Percentiles rank a stretch among this genome's conserved stretches.
phyloP scores from a whole-genome alignment of 306 rosid species.

The Boehmeria nivea region DNA sequence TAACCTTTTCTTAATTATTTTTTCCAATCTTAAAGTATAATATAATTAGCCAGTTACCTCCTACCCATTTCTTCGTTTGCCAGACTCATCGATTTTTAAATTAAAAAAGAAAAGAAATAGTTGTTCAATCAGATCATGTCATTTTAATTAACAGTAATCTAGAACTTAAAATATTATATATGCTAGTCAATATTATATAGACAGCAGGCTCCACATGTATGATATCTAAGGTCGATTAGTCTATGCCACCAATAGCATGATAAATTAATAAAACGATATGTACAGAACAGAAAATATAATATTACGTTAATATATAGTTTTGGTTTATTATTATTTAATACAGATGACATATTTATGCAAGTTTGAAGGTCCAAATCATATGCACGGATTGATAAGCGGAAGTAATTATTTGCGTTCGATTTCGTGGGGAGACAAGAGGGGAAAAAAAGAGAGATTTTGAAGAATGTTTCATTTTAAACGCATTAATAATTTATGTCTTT shows the following conservation, averaged over 20 bases:
- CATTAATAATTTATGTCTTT: no score
- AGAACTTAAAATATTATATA: constrained; percentile 14
- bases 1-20: constrained; percentile 11
- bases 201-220: constrained; percentile 27
- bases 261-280: not conserved
- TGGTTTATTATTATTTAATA: no score
- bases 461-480: no score
- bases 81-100: not conserved
- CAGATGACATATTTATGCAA: no score
- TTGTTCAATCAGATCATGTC: constrained; percentile 36
- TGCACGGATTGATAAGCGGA: no score
- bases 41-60: constrained; percentile 5
- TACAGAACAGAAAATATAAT: not conserved
- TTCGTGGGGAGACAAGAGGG: no score
- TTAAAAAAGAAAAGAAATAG: not conserved
- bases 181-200: not conserved
- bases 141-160: constrained; percentile 24
- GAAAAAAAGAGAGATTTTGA: no score
- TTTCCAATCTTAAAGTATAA: constrained; percentile 9
- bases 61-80: constrained; percentile 1
- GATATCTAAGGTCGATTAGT: constrained; percentile 6
- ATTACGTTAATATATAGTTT: no score
- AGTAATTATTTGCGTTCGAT: no score
- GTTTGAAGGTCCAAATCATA: no score
- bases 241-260: not conserved